phyloP scores from a whole-genome alignment of 495 filamentous ascomycete species.

The Poronia punctata region DNA sequence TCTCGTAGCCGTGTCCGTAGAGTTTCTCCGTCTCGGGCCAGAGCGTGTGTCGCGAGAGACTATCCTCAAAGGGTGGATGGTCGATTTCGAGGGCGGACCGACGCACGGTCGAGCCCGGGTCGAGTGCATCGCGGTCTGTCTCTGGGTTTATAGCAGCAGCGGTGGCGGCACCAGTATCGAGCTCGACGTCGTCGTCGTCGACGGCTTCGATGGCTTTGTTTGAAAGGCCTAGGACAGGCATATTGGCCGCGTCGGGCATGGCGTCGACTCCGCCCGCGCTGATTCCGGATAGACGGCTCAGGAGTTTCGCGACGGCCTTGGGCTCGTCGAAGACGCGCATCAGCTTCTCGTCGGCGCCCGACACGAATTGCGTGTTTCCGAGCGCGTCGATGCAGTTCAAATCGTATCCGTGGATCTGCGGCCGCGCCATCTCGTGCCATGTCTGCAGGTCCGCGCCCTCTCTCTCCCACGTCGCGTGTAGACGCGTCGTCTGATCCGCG shows the following conservation, averaged over 20 bases:
- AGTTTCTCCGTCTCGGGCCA: constrained; percentile 97
- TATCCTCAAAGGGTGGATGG: constrained; percentile 82
- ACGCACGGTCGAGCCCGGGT: constrained; percentile 34
- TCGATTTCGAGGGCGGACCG: constrained; percentile 42
- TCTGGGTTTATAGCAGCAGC: constrained; percentile 36
- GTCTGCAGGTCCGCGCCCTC: constrained; percentile 32
- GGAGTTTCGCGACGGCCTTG: constrained; percentile 66
- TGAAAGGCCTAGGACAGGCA: constrained; percentile 90
- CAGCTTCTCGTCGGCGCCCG: constrained; percentile 97
- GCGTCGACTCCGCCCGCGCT: constrained; percentile 26
- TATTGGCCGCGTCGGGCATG: constrained; percentile 80
- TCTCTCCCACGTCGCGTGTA: constrained; percentile 76
- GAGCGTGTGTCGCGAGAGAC: constrained; percentile 79
- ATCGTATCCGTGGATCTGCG: constrained; percentile 97
- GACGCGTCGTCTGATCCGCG: constrained; percentile 88
- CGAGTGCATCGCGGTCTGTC: constrained; percentile 31
- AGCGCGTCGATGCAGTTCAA: constrained; percentile 86
- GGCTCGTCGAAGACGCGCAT: constrained; percentile 92
- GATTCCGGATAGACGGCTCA: constrained; percentile 62
- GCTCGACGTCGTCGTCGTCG: constrained; percentile 40
- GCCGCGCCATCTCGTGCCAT: constrained; percentile 94
- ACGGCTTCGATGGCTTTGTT: constrained; percentile 79
- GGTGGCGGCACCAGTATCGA: too few species aligned
- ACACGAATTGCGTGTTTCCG: constrained; percentile 66
- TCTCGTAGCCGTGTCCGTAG: constrained; percentile 98